Evolutionary conservation across 164 flowering plant genomes (phyloP).

Genomic region (Berberis vulgaris): DNA sequence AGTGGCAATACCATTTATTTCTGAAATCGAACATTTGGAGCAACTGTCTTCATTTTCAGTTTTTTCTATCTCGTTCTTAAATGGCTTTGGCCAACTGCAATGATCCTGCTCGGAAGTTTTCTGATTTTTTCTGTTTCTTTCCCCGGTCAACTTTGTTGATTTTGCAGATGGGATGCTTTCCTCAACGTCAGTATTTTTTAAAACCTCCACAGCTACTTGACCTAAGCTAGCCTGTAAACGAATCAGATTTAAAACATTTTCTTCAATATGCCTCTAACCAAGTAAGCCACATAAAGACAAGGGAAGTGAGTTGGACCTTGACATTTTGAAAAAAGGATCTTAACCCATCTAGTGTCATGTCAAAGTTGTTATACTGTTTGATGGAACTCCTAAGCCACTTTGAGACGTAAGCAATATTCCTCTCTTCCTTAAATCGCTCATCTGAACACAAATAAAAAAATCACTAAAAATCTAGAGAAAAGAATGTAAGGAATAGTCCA

Average conservation of each 20-base stretch:
- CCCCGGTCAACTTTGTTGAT: constrained; percentile 14
- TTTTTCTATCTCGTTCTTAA: constrained; percentile 4
- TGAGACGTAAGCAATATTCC: constrained; percentile 60
- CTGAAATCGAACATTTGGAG: constrained; percentile 9
- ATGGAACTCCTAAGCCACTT: constrained; percentile 89
- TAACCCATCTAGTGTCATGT: constrained; percentile 46
- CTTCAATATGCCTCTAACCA: background rate
- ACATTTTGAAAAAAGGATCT: constrained; percentile 52
- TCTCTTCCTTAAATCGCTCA: constrained; percentile 69
- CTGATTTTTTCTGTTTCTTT: constrained; percentile 19
- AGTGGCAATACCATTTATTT: constrained; percentile 14
- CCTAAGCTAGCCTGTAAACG: constrained; percentile 42
- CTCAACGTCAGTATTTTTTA: constrained; percentile 17
- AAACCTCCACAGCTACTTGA: constrained; percentile 9
- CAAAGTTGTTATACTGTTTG: constrained; percentile 53
- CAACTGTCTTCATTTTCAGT: constrained; percentile 13
- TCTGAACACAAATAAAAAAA: constrained; percentile 39
- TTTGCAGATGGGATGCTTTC: constrained; percentile 14
- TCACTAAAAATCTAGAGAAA: background rate
- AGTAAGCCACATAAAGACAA: background rate
- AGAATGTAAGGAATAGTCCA: background rate
- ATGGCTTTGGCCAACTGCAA: constrained; percentile 12
- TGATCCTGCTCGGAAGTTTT: constrained; percentile 13
- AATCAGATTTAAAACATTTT: background rate
- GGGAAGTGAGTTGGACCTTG: constrained; percentile 36